Evolutionary conservation across 129 eudicot species (phyloP).

Genomic region (Helianthus tuberosus): DNA sequence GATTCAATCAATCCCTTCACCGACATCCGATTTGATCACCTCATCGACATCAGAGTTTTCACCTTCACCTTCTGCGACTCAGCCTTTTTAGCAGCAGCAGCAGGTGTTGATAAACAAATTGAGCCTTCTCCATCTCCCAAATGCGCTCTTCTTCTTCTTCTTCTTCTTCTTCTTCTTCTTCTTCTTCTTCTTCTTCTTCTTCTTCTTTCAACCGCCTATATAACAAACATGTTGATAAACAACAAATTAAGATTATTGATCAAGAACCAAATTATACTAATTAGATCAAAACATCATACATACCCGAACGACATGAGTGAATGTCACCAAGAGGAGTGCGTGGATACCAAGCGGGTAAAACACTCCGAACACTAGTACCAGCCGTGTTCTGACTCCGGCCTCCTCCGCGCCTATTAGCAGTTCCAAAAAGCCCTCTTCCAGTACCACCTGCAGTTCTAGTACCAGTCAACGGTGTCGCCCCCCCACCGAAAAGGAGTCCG

Average conservation of each 20-base stretch:
- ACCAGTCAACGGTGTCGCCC: slow-evolving; percentile 42
- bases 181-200: too few species aligned
- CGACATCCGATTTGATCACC: slow-evolving; percentile 60
- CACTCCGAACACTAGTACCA: slow-evolving; percentile 31
- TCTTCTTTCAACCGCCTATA: slow-evolving; percentile 82
- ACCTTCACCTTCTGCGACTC: slow-evolving; percentile 79
- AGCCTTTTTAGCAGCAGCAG: slow-evolving; percentile 64
- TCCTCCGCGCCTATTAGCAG: slow-evolving; percentile 41
- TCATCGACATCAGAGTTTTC: slow-evolving; percentile 72
- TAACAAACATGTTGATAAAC: not conserved
- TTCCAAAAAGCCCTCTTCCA: slow-evolving; percentile 47
- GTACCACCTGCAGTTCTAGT: slow-evolving; percentile 15
- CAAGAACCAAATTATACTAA: not conserved
- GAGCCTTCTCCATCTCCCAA: slow-evolving; percentile 53
- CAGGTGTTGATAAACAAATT: slow-evolving; percentile 59
- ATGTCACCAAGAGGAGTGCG: slow-evolving; percentile 75
- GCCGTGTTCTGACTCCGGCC: slow-evolving; percentile 45
- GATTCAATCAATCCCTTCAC: slow-evolving; percentile 49
- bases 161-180: too few species aligned
- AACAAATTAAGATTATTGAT: not conserved
- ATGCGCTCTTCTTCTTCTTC: too few species aligned
- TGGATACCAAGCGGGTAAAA: slow-evolving; percentile 77
- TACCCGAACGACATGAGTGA: slow-evolving; percentile 73
- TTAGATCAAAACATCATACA: not conserved
- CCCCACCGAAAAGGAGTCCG: slow-evolving; percentile 57